These are phyloP conservation scores for Trichoderma endophyticum DNA, from an alignment of 2,329 filamentous ascomycete genomes.

Conservation along the genomic window DNA sequence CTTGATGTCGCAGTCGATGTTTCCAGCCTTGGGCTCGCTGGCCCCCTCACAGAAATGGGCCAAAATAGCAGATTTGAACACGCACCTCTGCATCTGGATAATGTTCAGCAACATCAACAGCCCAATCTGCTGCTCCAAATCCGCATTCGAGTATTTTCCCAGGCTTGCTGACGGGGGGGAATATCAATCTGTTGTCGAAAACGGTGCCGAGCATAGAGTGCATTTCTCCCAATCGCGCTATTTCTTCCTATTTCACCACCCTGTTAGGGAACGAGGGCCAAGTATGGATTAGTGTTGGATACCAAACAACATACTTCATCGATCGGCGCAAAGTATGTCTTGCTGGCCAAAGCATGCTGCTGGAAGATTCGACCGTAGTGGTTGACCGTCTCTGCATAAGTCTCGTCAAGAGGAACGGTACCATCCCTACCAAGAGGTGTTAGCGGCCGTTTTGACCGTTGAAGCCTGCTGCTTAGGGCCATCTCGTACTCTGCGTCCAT, in stretches of 20 bases:
- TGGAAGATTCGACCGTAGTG: conserved; percentile 66
- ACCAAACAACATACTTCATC: conserved; percentile 58
- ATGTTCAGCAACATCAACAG: conserved; percentile 62
- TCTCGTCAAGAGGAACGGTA: conserved; percentile 54
- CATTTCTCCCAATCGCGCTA: conserved; percentile 60
- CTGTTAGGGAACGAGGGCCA: background rate
- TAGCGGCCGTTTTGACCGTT: background rate
- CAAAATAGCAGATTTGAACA: background rate
- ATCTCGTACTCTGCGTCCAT: conserved; percentile 36
- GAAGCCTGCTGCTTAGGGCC: background rate
- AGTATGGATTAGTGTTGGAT: background rate
- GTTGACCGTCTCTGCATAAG: conserved; percentile 56
- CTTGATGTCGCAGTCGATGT: background rate
- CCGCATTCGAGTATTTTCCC: conserved; percentile 68
- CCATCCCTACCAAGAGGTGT: conserved; percentile 39
- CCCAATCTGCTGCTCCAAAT: conserved; percentile 69
- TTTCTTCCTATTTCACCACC: conserved; percentile 55
- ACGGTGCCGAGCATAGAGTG: conserved; percentile 60
- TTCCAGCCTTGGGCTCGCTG: background rate
- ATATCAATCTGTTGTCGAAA: conserved; percentile 66
- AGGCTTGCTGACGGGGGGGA: conserved; percentile 60
- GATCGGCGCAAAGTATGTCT: conserved; percentile 64
- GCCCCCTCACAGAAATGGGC: background rate
- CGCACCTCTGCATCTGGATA: conserved; percentile 63
- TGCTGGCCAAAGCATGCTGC: conserved; percentile 61